These are phyloP conservation scores for Sedum album DNA, from an alignment of 164 flowering plant genomes.

Conservation along the genomic window DNA sequence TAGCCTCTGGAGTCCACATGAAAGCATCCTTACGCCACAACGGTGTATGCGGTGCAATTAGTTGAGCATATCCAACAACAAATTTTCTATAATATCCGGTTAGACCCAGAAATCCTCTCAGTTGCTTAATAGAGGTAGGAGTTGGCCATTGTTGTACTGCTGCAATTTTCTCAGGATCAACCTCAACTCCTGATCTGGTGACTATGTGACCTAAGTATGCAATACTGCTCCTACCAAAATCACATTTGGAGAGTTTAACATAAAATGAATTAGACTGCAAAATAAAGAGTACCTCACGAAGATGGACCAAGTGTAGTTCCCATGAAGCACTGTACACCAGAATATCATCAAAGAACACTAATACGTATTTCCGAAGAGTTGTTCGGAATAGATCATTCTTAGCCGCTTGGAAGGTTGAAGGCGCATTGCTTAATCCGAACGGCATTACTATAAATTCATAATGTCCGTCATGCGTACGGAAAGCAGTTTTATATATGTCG, in stretches of 20 bases:
- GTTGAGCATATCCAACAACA: background rate
- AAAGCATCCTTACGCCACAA: background rate
- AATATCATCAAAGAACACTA: background rate
- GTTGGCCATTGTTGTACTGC: background rate
- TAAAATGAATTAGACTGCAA: background rate
- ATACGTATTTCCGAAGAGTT: background rate
- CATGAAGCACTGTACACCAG: background rate
- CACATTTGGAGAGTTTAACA: background rate
- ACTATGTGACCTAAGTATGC: background rate
- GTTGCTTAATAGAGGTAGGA: background rate
- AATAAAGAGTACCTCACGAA: background rate
- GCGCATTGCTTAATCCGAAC: background rate
- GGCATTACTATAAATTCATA: background rate
- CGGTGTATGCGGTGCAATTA: background rate
- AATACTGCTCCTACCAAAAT: background rate
- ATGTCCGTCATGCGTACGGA: background rate
- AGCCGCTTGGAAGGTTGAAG: background rate
- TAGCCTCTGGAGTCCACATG: background rate
- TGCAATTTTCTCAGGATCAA: background rate
- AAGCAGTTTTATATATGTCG: background rate
- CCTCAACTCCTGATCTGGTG: background rate
- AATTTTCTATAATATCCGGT: background rate
- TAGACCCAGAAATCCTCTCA: background rate
- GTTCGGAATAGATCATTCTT: background rate
- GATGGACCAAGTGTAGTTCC: background rate